Evolutionary conservation across 352 stramenopile species (phyloP).

Genomic region (Paralagenidium karlingii): DNA sequence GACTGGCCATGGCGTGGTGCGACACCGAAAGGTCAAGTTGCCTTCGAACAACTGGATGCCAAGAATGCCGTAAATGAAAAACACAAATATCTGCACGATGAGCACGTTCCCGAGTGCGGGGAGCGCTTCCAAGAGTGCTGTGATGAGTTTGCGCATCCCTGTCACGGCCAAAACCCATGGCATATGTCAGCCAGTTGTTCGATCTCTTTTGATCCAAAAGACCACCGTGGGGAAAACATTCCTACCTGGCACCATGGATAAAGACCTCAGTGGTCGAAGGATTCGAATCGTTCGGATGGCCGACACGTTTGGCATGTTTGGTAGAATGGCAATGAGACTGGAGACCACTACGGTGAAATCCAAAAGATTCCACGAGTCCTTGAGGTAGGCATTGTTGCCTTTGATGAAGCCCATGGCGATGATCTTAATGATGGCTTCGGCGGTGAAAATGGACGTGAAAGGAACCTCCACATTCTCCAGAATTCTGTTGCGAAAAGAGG

Average conservation of each 20-base stretch:
- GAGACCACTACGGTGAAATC: slow-evolving; percentile 88
- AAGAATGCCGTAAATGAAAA: slow-evolving; percentile 86
- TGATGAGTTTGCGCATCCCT: slow-evolving; percentile 71
- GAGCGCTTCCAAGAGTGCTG: slow-evolving; percentile 68
- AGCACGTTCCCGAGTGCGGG: slow-evolving; percentile 80
- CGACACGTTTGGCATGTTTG: slow-evolving; percentile 61
- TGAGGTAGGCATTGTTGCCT: slow-evolving; percentile 52
- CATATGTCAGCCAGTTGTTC: no score
- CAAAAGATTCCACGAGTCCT: slow-evolving; percentile 85
- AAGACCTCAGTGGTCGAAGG: slow-evolving; percentile 76
- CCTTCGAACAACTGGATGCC: slow-evolving; percentile 82
- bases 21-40: slow-evolving; percentile 70
- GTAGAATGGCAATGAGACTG: slow-evolving; percentile 30
- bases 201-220: no score
- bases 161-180: no score
- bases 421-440: slow-evolving; percentile 85
- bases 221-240: no score
- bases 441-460: slow-evolving; percentile 82
- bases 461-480: slow-evolving; percentile 62
- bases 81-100: slow-evolving; percentile 84
- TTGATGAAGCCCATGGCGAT: slow-evolving; percentile 68
- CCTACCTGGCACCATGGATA: slow-evolving; percentile 80
- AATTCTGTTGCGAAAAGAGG: slow-evolving; percentile 38
- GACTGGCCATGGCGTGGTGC: slow-evolving; percentile 61
- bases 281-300: slow-evolving; percentile 81